Base-by-base conservation (phyloP, 164 flowering plant genomes). In the Dillenia turbinata region DNA sequence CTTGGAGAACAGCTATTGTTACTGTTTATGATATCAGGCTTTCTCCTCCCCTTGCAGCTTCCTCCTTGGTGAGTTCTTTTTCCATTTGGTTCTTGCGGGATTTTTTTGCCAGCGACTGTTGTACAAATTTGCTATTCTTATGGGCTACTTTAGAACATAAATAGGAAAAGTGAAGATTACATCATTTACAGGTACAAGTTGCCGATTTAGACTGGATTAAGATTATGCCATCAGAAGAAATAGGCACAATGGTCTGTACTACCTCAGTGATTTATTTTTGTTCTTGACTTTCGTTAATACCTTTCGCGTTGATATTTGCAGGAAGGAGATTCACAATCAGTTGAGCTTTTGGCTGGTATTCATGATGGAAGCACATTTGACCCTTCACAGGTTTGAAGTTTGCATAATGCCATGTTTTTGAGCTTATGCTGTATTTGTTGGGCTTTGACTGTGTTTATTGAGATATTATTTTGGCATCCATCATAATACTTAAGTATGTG, bases 171-270 rank as follows among this genome's bases (percentile, higher is more conserved):
- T 53, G 64, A 59, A 43, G n/a, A 44, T 66, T 63, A 9, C 44
- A 12, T 54, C 22, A 44, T 46, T 66, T 66, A 14, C 79, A 87
- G 96, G 93, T 90, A 50, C 85, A 71, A 76, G 97, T 93, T 73
- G 92, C 91, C 22, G 95, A 90, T 68, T 61, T 93, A n/a, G 97
- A 93, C 62, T 93, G 97, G 98, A 80, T 93, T 44, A 85, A 80
- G 75, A 86, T 93, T 52, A 60, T 52, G 57, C 78, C 92, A 9
- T 71, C 64, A 47, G 87, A 85, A 59, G 91, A 78, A 64, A 83
- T 87, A 67, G 84, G 88, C 79, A 73, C 91, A 43, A 70, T 85
- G 95, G 94, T 88, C 63, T 61, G 70, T 64, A 56, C 60, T 22
- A 47, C 10, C 24, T 14, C 16, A 43, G 15, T 19, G 26, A 45